phyloP scores from a whole-genome alignment of 2,329 filamentous ascomycete genomes.

The Botryotinia globosa region DNA sequence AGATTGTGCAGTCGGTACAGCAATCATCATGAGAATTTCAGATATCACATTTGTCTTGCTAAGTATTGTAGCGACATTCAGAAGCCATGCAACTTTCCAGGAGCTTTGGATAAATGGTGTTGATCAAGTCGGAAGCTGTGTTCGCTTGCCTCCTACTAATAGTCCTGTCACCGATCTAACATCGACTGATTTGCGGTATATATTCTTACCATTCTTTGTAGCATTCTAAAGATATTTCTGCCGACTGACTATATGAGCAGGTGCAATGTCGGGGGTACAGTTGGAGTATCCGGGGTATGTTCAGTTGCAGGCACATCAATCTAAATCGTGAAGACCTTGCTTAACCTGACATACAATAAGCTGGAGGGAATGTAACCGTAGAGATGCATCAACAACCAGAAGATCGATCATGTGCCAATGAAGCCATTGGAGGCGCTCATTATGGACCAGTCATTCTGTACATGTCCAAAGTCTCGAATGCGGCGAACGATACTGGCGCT shows the following conservation, averaged over 20 bases:
- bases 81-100: slow-evolving; percentile 43
- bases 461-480: slow-evolving; percentile 49
- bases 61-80: background rate
- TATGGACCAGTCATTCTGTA: slow-evolving; percentile 54
- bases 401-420: slow-evolving; percentile 46
- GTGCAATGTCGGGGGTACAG: slow-evolving; percentile 46
- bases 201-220: too few species aligned
- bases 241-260: slow-evolving; percentile 38
- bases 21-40: background rate
- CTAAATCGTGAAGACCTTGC: background rate
- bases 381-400: slow-evolving; percentile 56
- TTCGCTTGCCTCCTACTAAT: slow-evolving; percentile 50
- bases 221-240: background rate
- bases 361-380: slow-evolving; percentile 49
- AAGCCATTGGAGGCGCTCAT: slow-evolving; percentile 54
- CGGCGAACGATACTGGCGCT: slow-evolving; percentile 45
- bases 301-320: slow-evolving; percentile 22
- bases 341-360: slow-evolving; percentile 14
- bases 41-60: background rate
- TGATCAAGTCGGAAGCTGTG: slow-evolving; percentile 45
- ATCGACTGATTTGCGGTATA: slow-evolving; percentile 40
- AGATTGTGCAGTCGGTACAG: background rate
- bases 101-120: slow-evolving; percentile 48
- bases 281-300: slow-evolving; percentile 39
- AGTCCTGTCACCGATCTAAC: slow-evolving; percentile 50